phyloP scores from a whole-genome alignment of 2,329 filamentous ascomycete genomes.

The Nothopassalora personata region DNA sequence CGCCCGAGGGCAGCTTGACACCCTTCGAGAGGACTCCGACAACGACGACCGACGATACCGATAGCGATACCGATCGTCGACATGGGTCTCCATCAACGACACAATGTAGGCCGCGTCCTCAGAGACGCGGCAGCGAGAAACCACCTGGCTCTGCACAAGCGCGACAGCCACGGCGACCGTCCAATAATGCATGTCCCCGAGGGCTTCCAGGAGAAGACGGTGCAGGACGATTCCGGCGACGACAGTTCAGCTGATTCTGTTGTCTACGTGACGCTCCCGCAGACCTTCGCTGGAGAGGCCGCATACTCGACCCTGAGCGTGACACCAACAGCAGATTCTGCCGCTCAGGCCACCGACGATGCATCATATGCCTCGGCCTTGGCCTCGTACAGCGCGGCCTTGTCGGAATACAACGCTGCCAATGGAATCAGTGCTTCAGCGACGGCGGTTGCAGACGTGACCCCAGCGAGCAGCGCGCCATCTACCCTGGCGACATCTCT shows the following conservation, averaged over 20 bases:
- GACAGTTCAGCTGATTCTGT: slow-evolving; percentile 32
- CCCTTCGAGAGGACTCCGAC: slow-evolving; percentile 4
- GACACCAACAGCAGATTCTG: slow-evolving; percentile 12
- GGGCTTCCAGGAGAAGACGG: slow-evolving; percentile 17
- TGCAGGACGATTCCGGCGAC: background rate
- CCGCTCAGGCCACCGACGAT: slow-evolving; percentile 13
- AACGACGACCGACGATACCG: slow-evolving; percentile 6
- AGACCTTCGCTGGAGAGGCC: slow-evolving; percentile 47
- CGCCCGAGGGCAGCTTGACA: background rate
- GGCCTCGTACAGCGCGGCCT: slow-evolving; percentile 11
- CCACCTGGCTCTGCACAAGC: slow-evolving; percentile 23
- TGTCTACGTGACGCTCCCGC: slow-evolving; percentile 51
- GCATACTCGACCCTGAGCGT: slow-evolving; percentile 27
- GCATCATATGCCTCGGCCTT: slow-evolving; percentile 12
- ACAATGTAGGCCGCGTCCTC: slow-evolving; percentile 28
- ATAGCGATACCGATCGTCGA: background rate
- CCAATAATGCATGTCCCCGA: slow-evolving; percentile 26
- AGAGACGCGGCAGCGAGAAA: slow-evolving; percentile 23
- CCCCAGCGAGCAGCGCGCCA: slow-evolving; percentile 9
- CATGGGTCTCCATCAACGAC: slow-evolving; percentile 29
- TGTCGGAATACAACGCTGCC: slow-evolving; percentile 6
- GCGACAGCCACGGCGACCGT: slow-evolving; percentile 24
- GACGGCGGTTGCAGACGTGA: slow-evolving; percentile 14
- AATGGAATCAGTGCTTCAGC: slow-evolving; percentile 2
- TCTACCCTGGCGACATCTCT: slow-evolving; percentile 12